phyloP scores from a whole-genome alignment of 2,329 filamentous ascomycete species.

The Triangularia setosa region DNA sequence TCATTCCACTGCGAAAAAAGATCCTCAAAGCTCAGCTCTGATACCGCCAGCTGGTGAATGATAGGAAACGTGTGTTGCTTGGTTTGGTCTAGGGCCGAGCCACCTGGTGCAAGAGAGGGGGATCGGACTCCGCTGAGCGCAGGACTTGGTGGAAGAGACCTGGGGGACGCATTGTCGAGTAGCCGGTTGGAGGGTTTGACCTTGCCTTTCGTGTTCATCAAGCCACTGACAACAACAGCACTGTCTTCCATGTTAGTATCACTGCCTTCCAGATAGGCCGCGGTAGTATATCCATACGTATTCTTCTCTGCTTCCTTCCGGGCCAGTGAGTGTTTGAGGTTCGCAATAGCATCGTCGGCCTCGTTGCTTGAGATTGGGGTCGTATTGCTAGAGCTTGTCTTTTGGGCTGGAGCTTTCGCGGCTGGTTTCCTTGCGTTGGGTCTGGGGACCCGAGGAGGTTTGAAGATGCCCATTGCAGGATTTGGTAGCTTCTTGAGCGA shows the following conservation, averaged over 20 bases:
- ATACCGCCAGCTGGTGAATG: slow-evolving; percentile 58
- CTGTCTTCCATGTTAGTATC: slow-evolving; percentile 35
- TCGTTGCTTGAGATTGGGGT: neutral
- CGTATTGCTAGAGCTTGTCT: slow-evolving; percentile 7
- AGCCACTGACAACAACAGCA: slow-evolving; percentile 35
- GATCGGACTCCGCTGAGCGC: slow-evolving; percentile 52
- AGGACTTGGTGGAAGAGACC: slow-evolving; percentile 53
- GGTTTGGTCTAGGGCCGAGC: slow-evolving; percentile 47
- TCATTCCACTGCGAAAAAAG: slow-evolving; percentile 50
- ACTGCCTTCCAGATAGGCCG: neutral
- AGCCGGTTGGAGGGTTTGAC: slow-evolving; percentile 40
- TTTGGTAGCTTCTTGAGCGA: slow-evolving; percentile 47
- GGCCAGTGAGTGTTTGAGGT: slow-evolving; percentile 44
- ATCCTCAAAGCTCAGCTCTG: slow-evolving; percentile 47
- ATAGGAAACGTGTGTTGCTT: slow-evolving; percentile 44
- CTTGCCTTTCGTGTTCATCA: slow-evolving; percentile 26
- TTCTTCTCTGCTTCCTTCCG: slow-evolving; percentile 45
- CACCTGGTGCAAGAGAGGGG: slow-evolving; percentile 48
- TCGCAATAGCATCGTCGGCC: slow-evolving; percentile 35
- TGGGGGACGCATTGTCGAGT: slow-evolving; percentile 38
- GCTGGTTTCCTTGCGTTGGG: slow-evolving; percentile 31
- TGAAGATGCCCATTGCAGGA: slow-evolving; percentile 49
- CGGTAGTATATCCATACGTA: slow-evolving; percentile 35
- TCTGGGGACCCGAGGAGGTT: slow-evolving; percentile 32
- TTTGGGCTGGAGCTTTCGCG: slow-evolving; percentile 26